These are phyloP conservation scores for Aegilops bicornis DNA, from an alignment of 176 grass and related monocot species.

Conservation along the genomic window DNA sequence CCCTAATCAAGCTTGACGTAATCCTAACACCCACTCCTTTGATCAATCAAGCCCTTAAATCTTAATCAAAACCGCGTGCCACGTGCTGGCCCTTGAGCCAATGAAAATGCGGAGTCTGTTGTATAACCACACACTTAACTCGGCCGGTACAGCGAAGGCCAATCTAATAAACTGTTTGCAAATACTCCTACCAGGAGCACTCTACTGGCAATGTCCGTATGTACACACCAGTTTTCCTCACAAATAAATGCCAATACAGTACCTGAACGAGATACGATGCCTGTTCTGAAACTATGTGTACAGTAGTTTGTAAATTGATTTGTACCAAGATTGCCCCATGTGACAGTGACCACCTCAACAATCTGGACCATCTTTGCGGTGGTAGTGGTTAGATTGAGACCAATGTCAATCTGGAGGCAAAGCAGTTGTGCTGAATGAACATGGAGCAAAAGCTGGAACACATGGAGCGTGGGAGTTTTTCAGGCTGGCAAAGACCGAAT, in stretches of 20 bases:
- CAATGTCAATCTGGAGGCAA: background rate
- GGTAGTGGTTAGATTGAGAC: background rate
- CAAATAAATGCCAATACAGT: background rate
- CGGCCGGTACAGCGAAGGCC: background rate
- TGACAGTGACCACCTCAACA: background rate
- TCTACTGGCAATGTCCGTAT: background rate
- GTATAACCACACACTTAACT: background rate
- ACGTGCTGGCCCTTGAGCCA: slow-evolving; percentile 2
- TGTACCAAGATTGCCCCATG: background rate
- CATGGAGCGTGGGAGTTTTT: background rate
- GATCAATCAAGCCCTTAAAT: slow-evolving; percentile 5
- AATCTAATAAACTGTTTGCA: background rate
- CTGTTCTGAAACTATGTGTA: background rate
- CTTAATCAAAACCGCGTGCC: background rate
- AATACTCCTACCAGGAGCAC: background rate
- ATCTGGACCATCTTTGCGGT: background rate
- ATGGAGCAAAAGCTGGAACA: slow-evolving; percentile 7
- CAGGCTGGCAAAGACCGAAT: slow-evolving; percentile 35
- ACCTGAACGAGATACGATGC: background rate
- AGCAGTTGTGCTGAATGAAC: background rate
- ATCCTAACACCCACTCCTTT: slow-evolving; percentile 21
- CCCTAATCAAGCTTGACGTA: slow-evolving; percentile 24
- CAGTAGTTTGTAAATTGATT: background rate
- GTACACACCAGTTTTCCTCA: background rate
- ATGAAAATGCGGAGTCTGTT: background rate